Percentiles rank a stretch among this genome's conserved stretches.
phyloP scores from a whole-genome alignment of 2,329 filamentous ascomycete species.

The Aureobasidium melanogenum region DNA sequence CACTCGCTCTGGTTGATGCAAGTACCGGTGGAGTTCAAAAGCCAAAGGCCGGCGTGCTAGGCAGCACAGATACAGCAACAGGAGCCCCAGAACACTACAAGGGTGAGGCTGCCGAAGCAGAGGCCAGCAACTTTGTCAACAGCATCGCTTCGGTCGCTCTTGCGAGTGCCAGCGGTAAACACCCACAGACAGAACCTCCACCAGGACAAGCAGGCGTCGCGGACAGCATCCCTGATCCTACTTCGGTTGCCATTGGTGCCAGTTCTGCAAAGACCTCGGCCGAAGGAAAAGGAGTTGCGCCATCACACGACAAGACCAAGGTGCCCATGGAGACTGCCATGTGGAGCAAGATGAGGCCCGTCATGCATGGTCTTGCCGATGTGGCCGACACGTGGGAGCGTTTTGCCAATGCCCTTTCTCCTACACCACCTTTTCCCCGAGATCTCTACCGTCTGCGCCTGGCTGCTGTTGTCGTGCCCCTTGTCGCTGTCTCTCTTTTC shows the following conservation, averaged over 20 bases:
- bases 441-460: slow-evolving; percentile 37
- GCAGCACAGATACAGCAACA: slow-evolving; percentile 67
- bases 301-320: slow-evolving; percentile 65
- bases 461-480: slow-evolving; percentile 36
- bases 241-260: slow-evolving; percentile 44
- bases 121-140: slow-evolving; percentile 72
- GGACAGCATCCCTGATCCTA: slow-evolving; percentile 52
- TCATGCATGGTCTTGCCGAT: slow-evolving; percentile 58
- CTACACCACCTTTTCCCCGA: slow-evolving; percentile 39
- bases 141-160: slow-evolving; percentile 63
- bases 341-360: slow-evolving; percentile 64
- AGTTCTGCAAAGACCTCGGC: slow-evolving; percentile 47
- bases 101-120: slow-evolving; percentile 74
- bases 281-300: slow-evolving; percentile 40
- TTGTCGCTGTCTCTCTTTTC: slow-evolving; percentile 35
- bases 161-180: slow-evolving; percentile 67
- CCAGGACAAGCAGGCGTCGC: slow-evolving; percentile 35
- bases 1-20: slow-evolving; percentile 61
- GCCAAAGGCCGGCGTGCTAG: slow-evolving; percentile 65
- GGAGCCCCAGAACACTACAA: slow-evolving; percentile 76
- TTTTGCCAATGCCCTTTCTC: slow-evolving; percentile 48
- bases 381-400: slow-evolving; percentile 55
- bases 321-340: slow-evolving; percentile 67
- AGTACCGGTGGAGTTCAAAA: slow-evolving; percentile 68
- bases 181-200: slow-evolving; percentile 57